A percentile compares a stretch with the other conserved stretches of the same genome.
Evolutionary conservation across 164 flowering plant species (phyloP).

Genomic region (Echeveria elegans): DNA sequence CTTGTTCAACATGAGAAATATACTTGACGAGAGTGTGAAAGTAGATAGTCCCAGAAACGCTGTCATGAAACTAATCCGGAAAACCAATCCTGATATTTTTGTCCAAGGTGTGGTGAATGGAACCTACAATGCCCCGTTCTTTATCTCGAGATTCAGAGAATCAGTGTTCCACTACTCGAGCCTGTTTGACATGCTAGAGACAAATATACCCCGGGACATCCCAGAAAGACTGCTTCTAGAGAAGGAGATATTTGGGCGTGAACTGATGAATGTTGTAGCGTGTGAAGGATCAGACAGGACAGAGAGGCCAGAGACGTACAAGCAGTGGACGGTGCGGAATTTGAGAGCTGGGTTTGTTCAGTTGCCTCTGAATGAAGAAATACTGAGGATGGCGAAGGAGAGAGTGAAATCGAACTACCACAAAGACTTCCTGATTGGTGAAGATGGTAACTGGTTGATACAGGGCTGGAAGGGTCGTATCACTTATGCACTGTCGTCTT

Average conservation of each 20-base stretch:
- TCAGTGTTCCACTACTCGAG: slow-evolving; percentile 15
- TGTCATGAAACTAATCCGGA: slow-evolving; percentile 17
- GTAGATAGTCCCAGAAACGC: slow-evolving; percentile 20
- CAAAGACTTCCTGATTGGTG: slow-evolving; percentile 22
- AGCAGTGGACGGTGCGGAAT: slow-evolving; percentile 29
- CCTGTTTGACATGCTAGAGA: slow-evolving; percentile 23
- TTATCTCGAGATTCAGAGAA: slow-evolving; percentile 18
- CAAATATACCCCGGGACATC: slow-evolving; percentile 16
- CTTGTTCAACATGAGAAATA: slow-evolving; percentile 14
- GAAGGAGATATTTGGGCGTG: slow-evolving; percentile 18
- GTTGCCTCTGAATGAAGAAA: slow-evolving; percentile 22
- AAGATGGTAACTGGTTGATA: slow-evolving; percentile 27
- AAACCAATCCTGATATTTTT: slow-evolving; percentile 12
- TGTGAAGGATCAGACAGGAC: slow-evolving; percentile 27
- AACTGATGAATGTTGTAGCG: slow-evolving; percentile 25
- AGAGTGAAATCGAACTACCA: slow-evolving; percentile 19
- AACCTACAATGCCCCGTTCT: slow-evolving; percentile 22
- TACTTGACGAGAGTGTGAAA: slow-evolving; percentile 24
- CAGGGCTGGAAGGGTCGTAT: slow-evolving; percentile 32
- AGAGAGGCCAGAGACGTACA: slow-evolving; percentile 15
- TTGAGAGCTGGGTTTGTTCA: slow-evolving; percentile 23
- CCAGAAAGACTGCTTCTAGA: slow-evolving; percentile 21
- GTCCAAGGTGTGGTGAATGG: slow-evolving; percentile 20
- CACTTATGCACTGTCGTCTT: slow-evolving; percentile 18
- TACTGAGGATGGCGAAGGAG: slow-evolving; percentile 14